Evolutionary conservation across 768 basidiomycete genomes (phyloP).

Genomic region (Hericium coralloides): DNA sequence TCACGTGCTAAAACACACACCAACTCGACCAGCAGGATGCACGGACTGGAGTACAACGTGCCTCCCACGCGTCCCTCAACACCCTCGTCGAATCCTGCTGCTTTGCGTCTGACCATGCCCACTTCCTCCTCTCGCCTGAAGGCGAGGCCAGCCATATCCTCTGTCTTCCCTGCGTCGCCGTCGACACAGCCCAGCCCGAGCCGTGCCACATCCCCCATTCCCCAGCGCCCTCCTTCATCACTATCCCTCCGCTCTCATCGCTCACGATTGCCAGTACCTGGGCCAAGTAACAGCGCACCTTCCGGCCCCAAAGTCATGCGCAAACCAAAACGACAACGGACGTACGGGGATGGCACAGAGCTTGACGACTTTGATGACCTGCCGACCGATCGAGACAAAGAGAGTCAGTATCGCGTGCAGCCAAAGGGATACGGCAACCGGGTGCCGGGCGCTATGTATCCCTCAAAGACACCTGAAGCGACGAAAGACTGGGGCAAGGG

Average conservation of each 20-base stretch:
- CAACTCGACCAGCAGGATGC: conserved; percentile 54
- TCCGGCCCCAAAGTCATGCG: conserved; percentile 58
- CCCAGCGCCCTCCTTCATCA: conserved; percentile 49
- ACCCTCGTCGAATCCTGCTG: conserved; percentile 68
- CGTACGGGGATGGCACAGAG: conserved; percentile 85
- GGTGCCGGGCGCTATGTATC: conserved; percentile 43
- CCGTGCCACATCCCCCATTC: conserved; percentile 50
- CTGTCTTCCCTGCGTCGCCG: conserved; percentile 52
- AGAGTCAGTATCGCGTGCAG: conserved; percentile 64
- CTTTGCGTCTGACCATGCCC: conserved; percentile 81
- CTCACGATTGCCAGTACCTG: conserved; percentile 12
- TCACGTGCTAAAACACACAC: conserved; percentile 70
- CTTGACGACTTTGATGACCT: conserved; percentile 85
- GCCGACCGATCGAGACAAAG: conserved; percentile 76
- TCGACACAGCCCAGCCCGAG: conserved; percentile 18
- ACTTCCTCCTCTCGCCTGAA: conserved; percentile 65
- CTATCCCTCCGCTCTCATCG: conserved; percentile 34
- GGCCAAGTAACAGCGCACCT: conserved; percentile 31
- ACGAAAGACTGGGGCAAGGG: conserved; percentile 40
- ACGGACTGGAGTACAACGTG: conserved; percentile 50
- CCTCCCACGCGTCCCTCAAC: conserved; percentile 77
- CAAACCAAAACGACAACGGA: conserved; percentile 66
- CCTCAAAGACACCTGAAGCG: conserved; percentile 27
- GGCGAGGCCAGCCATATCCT: conserved; percentile 64
- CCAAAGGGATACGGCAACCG: conserved; percentile 63